Conservation (phyloP, 495 filamentous ascomycete genomes). For the Penicillium cosmopolitanum region DNA sequence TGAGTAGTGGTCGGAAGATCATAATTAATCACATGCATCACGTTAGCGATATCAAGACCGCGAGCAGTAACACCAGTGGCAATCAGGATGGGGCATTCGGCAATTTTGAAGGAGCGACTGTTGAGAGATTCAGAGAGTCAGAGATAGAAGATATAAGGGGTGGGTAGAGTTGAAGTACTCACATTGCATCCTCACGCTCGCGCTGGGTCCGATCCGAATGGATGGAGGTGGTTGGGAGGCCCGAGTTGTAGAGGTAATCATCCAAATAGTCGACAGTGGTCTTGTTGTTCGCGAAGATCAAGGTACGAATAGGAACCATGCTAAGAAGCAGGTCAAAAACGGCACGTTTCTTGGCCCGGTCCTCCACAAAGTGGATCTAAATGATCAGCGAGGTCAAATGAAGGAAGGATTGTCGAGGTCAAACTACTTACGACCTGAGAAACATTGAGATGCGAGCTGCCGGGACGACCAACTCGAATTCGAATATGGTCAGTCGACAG, state of each 20-base stretch:
- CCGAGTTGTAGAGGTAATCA: constrained; percentile 80
- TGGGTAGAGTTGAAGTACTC: constrained; percentile 31
- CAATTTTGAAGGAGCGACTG: constrained; percentile 78
- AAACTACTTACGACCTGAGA: constrained; percentile 58
- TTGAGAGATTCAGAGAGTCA: not conserved
- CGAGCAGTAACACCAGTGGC: constrained; percentile 84
- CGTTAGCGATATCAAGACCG: constrained; percentile 85
- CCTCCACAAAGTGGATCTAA: constrained; percentile 64
- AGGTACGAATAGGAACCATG: constrained; percentile 71
- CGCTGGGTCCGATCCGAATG: constrained; percentile 85
- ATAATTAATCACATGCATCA: constrained; percentile 92
- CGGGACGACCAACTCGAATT: constrained; percentile 82
- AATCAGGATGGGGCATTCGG: constrained; percentile 75
- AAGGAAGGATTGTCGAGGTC: not conserved
- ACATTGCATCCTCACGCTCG: constrained; percentile 93
- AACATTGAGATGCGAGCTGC: constrained; percentile 78
- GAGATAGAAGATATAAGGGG: not conserved
- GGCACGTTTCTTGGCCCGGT: constrained; percentile 64
- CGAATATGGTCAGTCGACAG: constrained; percentile 73
- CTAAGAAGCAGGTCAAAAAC: constrained; percentile 74
- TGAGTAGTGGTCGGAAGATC: constrained; percentile 70
- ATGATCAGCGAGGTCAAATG: not conserved
- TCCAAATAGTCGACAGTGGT: constrained; percentile 76
- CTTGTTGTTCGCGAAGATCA: constrained; percentile 90
- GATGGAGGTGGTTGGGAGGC: constrained; percentile 81